Evolutionary conservation across 495 filamentous ascomycete genomes (phyloP).

Genomic region (Niebla homalea): DNA sequence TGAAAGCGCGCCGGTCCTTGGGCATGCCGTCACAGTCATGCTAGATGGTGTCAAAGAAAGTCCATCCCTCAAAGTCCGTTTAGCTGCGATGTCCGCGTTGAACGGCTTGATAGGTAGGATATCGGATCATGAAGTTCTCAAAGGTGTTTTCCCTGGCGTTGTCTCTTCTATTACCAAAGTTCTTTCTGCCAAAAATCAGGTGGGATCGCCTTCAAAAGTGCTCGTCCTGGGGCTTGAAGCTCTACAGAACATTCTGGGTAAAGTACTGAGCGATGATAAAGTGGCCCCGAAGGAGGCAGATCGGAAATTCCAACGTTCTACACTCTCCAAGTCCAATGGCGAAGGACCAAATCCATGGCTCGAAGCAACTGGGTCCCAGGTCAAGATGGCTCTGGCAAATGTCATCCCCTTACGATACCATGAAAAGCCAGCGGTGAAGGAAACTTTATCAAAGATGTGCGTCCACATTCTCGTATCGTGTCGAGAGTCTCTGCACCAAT

Average conservation of each 20-base stretch:
- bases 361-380: constrained; percentile 64
- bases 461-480: constrained; percentile 64
- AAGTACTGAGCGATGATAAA: constrained; percentile 48
- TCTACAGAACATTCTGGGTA: constrained; percentile 45
- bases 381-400: constrained; percentile 73
- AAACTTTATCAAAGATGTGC: constrained; percentile 56
- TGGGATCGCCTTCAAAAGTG: constrained; percentile 50
- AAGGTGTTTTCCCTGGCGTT: constrained; percentile 77
- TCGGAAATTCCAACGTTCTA: not conserved
- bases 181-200: constrained; percentile 51
- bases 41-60: constrained; percentile 55
- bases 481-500: constrained; percentile 55
- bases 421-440: constrained; percentile 54
- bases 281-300: not conserved
- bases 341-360: constrained; percentile 54
- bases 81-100: constrained; percentile 53
- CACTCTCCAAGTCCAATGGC: constrained; percentile 3
- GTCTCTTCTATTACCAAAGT: constrained; percentile 69
- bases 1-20: constrained; percentile 63
- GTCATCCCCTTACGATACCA: constrained; percentile 68
- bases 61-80: constrained; percentile 46
- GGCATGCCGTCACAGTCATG: constrained; percentile 68
- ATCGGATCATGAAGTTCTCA: constrained; percentile 55
- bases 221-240: constrained; percentile 47
- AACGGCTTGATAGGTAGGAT: constrained; percentile 47